Evolutionary conservation across 2,329 filamentous ascomycete genomes (phyloP).

Genomic region (Diaporthe vexans): DNA sequence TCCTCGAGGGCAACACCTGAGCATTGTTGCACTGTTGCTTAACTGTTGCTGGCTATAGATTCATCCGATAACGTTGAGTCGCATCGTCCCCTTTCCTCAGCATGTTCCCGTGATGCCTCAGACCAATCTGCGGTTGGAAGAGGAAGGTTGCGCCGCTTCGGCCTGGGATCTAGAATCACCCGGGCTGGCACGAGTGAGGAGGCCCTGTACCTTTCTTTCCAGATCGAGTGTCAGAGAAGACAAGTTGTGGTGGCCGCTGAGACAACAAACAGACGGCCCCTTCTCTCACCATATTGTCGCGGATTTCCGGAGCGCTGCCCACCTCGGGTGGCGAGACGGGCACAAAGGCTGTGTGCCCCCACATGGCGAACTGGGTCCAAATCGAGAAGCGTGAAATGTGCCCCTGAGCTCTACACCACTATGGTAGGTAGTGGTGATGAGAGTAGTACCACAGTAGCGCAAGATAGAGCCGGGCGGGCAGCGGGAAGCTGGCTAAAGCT

Average conservation of each 20-base stretch:
- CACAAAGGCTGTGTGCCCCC: not conserved
- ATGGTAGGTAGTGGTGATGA: not conserved
- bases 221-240: not conserved
- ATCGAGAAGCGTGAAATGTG: not conserved
- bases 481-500: not conserved
- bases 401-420: not conserved
- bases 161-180: conserved; percentile 2
- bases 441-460: no score
- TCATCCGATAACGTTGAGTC: not conserved
- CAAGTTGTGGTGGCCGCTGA: conserved; percentile 4
- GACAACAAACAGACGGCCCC: not conserved
- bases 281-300: conserved; percentile 6
- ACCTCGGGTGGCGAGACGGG: conserved; percentile 29
- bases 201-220: not conserved
- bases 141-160: conserved; percentile 13
- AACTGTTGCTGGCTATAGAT: conserved; percentile 7
- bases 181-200: not conserved
- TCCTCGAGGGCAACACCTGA: not conserved
- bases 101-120: conserved; percentile 7
- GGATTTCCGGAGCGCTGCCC: conserved; percentile 11
- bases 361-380: conserved; percentile 14
- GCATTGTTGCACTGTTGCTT: not conserved
- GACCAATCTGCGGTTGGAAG: not conserved
- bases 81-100: not conserved
- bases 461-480: not conserved